Evolutionary conservation across 257 asterid genomes (phyloP).

Genomic region (Salvia rosmarinus): DNA sequence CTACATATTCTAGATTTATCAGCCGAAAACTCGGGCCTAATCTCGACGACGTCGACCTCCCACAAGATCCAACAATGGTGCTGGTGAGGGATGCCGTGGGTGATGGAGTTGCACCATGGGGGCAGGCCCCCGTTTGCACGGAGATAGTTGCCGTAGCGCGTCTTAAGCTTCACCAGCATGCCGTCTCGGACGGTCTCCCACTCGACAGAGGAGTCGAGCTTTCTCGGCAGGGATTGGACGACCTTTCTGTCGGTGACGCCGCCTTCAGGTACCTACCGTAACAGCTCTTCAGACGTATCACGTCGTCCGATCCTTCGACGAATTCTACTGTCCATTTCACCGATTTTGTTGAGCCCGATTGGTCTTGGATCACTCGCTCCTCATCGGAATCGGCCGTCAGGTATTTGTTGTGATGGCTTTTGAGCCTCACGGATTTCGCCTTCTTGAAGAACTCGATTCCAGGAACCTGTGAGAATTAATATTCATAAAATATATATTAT

Average conservation of each 20-base stretch:
- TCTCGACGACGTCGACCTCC: conserved; percentile 68
- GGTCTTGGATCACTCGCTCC: conserved; percentile 67
- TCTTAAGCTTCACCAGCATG: conserved; percentile 55
- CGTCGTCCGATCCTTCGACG: conserved; percentile 58
- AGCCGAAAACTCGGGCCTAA: conserved; percentile 45
- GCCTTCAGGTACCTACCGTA: conserved; percentile 72
- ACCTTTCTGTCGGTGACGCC: conserved; percentile 83
- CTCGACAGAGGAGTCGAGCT: conserved; percentile 66
- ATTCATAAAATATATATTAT: background rate
- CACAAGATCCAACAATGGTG: conserved; percentile 79
- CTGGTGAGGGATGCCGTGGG: conserved; percentile 81
- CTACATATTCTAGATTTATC: too few relatives aligned
- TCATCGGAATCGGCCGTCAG: conserved; percentile 68
- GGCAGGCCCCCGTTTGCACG: conserved; percentile 93
- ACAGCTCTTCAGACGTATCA: conserved; percentile 71
- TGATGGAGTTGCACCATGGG: conserved; percentile 90
- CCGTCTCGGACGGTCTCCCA: conserved; percentile 91
- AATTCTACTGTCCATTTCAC: conserved; percentile 77
- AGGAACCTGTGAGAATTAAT: conserved; percentile 42
- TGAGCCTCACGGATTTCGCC: conserved; percentile 68
- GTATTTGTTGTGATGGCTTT: conserved; percentile 75
- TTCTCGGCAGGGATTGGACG: conserved; percentile 57
- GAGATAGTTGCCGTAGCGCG: conserved; percentile 76
- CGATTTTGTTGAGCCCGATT: conserved; percentile 47
- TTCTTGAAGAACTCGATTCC: conserved; percentile 75